phyloP scores from a whole-genome alignment of 208 protist genomes.

The Acanthamoeba culbertsoni region DNA sequence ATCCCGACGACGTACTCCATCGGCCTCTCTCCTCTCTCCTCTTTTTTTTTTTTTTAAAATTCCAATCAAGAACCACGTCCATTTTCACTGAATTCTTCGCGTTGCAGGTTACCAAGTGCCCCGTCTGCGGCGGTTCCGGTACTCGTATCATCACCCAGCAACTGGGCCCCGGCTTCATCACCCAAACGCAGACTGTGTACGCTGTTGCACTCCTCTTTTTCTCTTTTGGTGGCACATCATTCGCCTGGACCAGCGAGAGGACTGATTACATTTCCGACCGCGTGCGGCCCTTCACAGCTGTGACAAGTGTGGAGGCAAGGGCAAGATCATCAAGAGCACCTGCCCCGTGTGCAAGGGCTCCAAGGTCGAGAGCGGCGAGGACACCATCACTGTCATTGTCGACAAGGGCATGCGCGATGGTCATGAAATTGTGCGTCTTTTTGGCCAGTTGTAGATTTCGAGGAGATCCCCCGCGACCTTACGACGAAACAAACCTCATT shows the following conservation, averaged over 20 bases:
- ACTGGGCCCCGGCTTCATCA: slow-evolving; percentile 78
- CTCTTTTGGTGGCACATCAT: neutral
- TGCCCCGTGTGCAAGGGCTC: slow-evolving; percentile 87
- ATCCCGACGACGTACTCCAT: slow-evolving; percentile 73
- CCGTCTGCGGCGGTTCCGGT: slow-evolving; percentile 71
- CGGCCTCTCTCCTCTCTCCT: too few relatives aligned
- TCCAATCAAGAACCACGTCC: too few relatives aligned
- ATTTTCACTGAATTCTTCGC: neutral
- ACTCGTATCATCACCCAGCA: slow-evolving; percentile 75
- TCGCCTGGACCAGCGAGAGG: neutral
- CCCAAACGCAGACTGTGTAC: slow-evolving; percentile 73
- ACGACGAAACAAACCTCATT: too few relatives aligned
- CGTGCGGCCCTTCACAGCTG: slow-evolving; percentile 76
- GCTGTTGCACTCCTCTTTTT: neutral
- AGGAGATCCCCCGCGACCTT: neutral
- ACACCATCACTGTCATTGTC: slow-evolving; percentile 67
- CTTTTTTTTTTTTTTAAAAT: too few relatives aligned
- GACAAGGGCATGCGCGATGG: slow-evolving; percentile 72
- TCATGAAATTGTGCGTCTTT: slow-evolving; percentile 46
- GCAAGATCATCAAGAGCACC: slow-evolving; percentile 83
- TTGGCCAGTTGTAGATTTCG: neutral
- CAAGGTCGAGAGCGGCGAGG: slow-evolving; percentile 79
- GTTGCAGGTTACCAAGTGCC: slow-evolving; percentile 64
- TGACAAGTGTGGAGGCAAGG: slow-evolving; percentile 87
- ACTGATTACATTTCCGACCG: neutral